Base-by-base conservation (phyloP, 2,329 filamentous ascomycete genomes). In the Geosmithia putterillii region DNA sequence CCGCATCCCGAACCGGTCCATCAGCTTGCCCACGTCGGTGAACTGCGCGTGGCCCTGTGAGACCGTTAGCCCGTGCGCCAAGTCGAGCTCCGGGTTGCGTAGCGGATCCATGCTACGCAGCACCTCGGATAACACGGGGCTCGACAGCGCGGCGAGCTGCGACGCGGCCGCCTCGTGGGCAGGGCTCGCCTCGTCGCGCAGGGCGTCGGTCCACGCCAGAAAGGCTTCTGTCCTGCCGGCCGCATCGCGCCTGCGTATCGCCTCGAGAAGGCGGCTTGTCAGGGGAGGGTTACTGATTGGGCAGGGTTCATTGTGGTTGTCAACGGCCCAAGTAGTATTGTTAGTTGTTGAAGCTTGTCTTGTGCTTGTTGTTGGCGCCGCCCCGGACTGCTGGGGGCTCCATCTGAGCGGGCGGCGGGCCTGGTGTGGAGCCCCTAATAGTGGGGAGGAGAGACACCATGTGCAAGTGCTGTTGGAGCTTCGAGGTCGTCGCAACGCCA, bases 21-120 rank as follows among this genome's bases (percentile, higher is more conserved):
- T 48, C 10, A 60, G 49, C 3, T 54, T 49, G 5, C 56, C 52
- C 35, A 66, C 49, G 22, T 64, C 56, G 1, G 65, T 64, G 43
- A 60, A 57, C 23, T 64, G 55, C 7, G 57, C 61, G 53, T 63
- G 70, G 50, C 57, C 69, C 14, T 51, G 45, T 3, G 58, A 50
- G 42, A 74, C 57, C 15, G 53, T 48, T 17, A 69, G 47, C 15
- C 65, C 62, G 32, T 68, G 54, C 10, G 62, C 60, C 3, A 66
- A 55, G 54, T 81, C 79, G 18, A 76, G 55, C 12, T 70, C 58
- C 18, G 60, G 55, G 17, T 77, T 59, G 19, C 58, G 53, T 4
- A 73, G 52, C 0, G 83, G 81, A 45, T 84, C 77, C 8, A 88
- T 58, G 5, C 70, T 66, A 28, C 71, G 69, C 23, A 89, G 57